These are phyloP conservation scores for Pezicula carpinea DNA, from an alignment of 2,329 filamentous ascomycete genomes.

Conservation along the genomic window DNA sequence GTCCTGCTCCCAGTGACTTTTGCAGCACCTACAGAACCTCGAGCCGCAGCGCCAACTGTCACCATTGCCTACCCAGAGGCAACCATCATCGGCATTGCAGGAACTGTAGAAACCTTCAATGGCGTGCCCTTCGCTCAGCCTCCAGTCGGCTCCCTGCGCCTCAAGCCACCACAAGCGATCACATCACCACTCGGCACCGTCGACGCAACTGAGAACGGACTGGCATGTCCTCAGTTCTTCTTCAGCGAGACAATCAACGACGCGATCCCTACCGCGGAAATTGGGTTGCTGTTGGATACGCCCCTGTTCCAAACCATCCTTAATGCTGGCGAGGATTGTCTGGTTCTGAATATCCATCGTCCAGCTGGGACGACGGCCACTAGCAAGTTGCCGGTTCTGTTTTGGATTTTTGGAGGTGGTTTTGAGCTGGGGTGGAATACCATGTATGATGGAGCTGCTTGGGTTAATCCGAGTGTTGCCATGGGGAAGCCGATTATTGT, in stretches of 20 bases:
- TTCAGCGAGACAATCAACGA: slow-evolving; percentile 44
- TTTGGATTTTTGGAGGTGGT: slow-evolving; percentile 68
- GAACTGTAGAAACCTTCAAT: slow-evolving; percentile 62
- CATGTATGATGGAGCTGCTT: slow-evolving; percentile 42
- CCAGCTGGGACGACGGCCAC: slow-evolving; percentile 49
- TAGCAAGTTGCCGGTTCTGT: slow-evolving; percentile 60
- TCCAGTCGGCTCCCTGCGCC: slow-evolving; percentile 59
- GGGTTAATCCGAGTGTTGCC: slow-evolving; percentile 40
- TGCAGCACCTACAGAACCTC: slow-evolving; percentile 9
- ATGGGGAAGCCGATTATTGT: slow-evolving; percentile 63
- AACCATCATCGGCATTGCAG: slow-evolving; percentile 15
- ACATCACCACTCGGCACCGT: slow-evolving; percentile 54
- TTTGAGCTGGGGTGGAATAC: slow-evolving; percentile 50
- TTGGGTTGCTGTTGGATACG: slow-evolving; percentile 47
- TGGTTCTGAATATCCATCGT: slow-evolving; percentile 56
- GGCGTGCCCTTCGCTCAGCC: slow-evolving; percentile 73
- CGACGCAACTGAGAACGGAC: slow-evolving; percentile 52
- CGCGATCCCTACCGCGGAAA: slow-evolving; percentile 33
- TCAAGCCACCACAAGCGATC: slow-evolving; percentile 63
- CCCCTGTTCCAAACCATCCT: slow-evolving; percentile 53
- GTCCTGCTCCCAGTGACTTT: slow-evolving; percentile 6
- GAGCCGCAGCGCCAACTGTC: slow-evolving; percentile 14
- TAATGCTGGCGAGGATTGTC: slow-evolving; percentile 58
- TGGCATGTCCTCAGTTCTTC: slow-evolving; percentile 69
- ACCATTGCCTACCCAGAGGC: slow-evolving; percentile 15